Evolutionary conservation across 305 asterid species (phyloP), one percentile per base, ranked within the genome.

Genomic region (Solanum hybrid): DNA sequence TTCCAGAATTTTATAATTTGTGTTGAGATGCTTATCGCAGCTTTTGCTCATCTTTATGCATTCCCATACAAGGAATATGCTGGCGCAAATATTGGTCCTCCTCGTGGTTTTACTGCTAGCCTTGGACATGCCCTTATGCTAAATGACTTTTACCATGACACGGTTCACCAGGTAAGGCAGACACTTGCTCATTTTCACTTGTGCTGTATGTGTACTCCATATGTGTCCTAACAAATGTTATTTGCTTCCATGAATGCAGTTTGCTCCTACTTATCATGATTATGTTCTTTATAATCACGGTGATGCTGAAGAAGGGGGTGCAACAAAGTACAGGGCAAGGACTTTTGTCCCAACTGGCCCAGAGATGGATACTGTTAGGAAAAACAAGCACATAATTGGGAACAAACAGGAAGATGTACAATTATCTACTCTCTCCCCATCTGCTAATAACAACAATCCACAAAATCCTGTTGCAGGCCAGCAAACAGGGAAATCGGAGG

Each of bases 11-110:
- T 97, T 45, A 93, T 97, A 91, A 93, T 97, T 86, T 97, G 99
- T 89, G 97, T 97, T 36, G 99, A 97, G 94, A 97, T 97, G 99
- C 97, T 97, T 87, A 92, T 97, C 92, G 99, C 99, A 66, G 99
- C 99, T 26, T 91, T 93, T 36, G 99, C 98, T 22, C 99, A 96
- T 92, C 94, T 97, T 86, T 97, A 92, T 91, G 99, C 99, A 35
- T 97, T 97, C 82, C 99, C 99, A 86, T 95, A 97, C 91, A 96
- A 94, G 94, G 99, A 97, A 91, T 96, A 96, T 92, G 98, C 99
- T 87, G 98, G 98, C 87, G 98, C 99, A 91, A 96, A 95, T 90
- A 94, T 97, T 27, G 99, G 97, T 86, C 93, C 91, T 76, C 91
- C 95, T 88, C 94, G 92, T 84, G 96, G 98, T 87, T 94, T 97